phyloP scores from a whole-genome alignment of 2,329 filamentous ascomycete genomes.

The Drechslerella dactyloides region DNA sequence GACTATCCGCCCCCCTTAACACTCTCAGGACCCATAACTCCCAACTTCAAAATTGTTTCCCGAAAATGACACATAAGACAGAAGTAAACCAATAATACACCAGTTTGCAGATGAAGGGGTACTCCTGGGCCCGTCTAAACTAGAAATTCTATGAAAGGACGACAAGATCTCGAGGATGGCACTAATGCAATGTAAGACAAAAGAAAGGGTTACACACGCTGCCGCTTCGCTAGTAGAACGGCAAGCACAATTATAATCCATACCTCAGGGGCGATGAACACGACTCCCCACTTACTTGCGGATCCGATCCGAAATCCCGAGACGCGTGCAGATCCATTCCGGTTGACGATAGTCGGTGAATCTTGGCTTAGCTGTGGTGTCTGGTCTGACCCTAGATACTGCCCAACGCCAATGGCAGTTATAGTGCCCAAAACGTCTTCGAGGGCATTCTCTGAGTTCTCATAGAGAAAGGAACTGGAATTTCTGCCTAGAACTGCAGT shows the following conservation, averaged over 20 bases:
- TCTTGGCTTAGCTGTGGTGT: slow-evolving; percentile 14
- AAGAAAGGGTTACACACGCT: slow-evolving; percentile 22
- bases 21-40: no score
- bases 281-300: slow-evolving; percentile 32
- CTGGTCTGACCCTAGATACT: slow-evolving; percentile 38
- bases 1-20: no score
- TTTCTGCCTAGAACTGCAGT: slow-evolving; percentile 21
- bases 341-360: slow-evolving; percentile 21
- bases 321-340: slow-evolving; percentile 26
- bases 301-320: slow-evolving; percentile 42
- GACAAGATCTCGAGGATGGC: no score
- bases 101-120: no score
- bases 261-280: slow-evolving; percentile 42
- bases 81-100: no score
- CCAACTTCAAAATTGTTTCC: no score
- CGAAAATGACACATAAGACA: no score
- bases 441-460: slow-evolving; percentile 27
- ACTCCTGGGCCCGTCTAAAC: no score
- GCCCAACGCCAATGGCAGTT: slow-evolving; percentile 29
- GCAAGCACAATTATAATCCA: slow-evolving; percentile 36
- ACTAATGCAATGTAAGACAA: neutral
- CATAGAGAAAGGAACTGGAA: slow-evolving; percentile 36
- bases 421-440: slow-evolving; percentile 39
- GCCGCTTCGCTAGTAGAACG: slow-evolving; percentile 19
- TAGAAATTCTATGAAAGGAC: no score